Percentiles rank a stretch among this genome's conserved stretches.
phyloP scores from a whole-genome alignment of 148 eudicot genomes.

The Talinum fruticosum region DNA sequence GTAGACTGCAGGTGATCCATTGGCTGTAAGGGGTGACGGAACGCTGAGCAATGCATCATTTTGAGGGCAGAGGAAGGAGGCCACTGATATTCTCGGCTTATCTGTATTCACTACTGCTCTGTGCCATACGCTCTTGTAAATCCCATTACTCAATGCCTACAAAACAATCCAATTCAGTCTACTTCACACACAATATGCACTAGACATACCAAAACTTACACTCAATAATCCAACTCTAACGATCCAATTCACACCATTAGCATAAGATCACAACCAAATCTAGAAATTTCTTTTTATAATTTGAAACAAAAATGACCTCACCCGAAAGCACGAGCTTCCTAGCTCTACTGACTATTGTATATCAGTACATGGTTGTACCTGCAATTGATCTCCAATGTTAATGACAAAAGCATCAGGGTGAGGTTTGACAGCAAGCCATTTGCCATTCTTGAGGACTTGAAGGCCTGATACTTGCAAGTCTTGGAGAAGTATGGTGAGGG shows the following conservation, averaged over 20 bases:
- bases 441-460: slow-evolving; percentile 71
- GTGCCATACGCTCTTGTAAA: slow-evolving; percentile 86
- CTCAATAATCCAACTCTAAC: background rate
- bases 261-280: background rate
- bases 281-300: no score
- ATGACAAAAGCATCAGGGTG: slow-evolving; percentile 73
- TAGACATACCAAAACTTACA: background rate
- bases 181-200: background rate
- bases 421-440: slow-evolving; percentile 76
- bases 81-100: slow-evolving; percentile 64
- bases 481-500: slow-evolving; percentile 89
- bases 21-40: slow-evolving; percentile 41
- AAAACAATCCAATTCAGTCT: background rate
- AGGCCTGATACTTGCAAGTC: slow-evolving; percentile 69
- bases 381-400: slow-evolving; percentile 86
- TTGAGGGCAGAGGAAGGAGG: slow-evolving; percentile 72
- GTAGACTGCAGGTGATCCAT: slow-evolving; percentile 50
- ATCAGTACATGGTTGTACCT: slow-evolving; percentile 12
- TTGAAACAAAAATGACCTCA: background rate
- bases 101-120: slow-evolving; percentile 68
- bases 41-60: slow-evolving; percentile 58
- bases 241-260: background rate
- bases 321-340: background rate
- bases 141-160: slow-evolving; percentile 79
- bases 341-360: background rate